These are phyloP conservation scores for Fraxinus velutina DNA, from an alignment of 305 asterid genomes.

Conservation along the genomic window DNA sequence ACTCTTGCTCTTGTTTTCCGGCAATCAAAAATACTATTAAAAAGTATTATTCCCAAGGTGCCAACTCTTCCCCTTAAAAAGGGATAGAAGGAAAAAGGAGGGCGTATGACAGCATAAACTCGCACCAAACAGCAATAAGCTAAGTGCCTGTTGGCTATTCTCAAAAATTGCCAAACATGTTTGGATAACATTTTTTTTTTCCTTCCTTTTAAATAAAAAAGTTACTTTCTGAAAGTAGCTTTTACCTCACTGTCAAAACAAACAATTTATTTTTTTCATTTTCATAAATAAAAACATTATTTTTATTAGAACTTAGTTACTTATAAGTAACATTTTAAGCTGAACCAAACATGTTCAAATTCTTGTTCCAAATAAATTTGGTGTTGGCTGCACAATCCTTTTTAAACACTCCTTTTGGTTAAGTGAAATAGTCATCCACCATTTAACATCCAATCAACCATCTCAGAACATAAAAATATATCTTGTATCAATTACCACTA, in stretches of 20 bases:
- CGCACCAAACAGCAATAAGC: not conserved
- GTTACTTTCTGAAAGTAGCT: not conserved
- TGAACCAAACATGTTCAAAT: not conserved
- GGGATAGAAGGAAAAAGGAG: not conserved
- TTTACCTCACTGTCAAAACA: not conserved
- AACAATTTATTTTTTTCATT: not conserved
- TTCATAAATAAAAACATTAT: not conserved
- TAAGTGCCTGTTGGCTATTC: not conserved
- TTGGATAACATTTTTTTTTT: not conserved
- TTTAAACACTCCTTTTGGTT: not conserved
- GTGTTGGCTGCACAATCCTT: not conserved
- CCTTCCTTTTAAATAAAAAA: not conserved
- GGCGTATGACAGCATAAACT: not conserved
- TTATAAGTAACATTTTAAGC: not conserved
- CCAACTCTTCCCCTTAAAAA: not conserved
- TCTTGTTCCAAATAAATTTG: not conserved
- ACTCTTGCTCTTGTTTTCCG: not conserved
- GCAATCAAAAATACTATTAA: not conserved
- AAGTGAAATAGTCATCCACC: not conserved
- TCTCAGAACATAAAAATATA: not conserved
- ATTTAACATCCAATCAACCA: not conserved
- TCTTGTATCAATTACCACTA: slow-evolving; percentile 43
- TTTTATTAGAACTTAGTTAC: not conserved
- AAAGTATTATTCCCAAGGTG: not conserved
- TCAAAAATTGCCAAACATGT: not conserved